Evolutionary conservation across 352 stramenopile species (phyloP), one percentile per base, ranked within the genome.

Genomic region (Phytophthora vignae): DNA sequence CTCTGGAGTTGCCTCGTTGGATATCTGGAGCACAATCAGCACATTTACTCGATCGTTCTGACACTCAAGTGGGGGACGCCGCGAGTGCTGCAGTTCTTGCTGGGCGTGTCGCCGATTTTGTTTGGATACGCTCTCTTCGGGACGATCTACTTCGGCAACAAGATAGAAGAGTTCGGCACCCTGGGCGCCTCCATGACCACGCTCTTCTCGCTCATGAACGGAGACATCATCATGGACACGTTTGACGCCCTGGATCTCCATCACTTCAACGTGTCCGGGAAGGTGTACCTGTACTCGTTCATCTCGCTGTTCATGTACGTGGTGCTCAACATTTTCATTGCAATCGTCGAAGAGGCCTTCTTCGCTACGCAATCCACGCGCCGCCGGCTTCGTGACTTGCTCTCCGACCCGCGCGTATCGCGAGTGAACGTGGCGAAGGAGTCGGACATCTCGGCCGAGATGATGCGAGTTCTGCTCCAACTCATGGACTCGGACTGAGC

Each of bases 251-350:
- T 98, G 58, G 79, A 91, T 44, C 67, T 84, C 19, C 83, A 94
- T 64, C 71, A 84, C 53, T 97, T 91, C 57, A 57, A 48, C 11
- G 31, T 92, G 17, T 83, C 90, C 1, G 90, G 88, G 55, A 91
- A 92, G 53, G 66, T 94, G 57, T 98, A 95, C 57, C 48, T 97
- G 52, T 97, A 96, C 71, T 84, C 86, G 42, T 98, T 98, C 74
- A 94, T 97, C 46, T 80, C 85, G 62, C 74, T 98, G n/a, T 98
- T 97, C 73, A 96, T 97, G 73, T 98, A 98, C 73, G 88, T 97
- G 54, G 92, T 98, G 57, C 81, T 98, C 55, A 98, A 98, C 67
- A 91, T 98, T 60, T 97, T 97, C 64, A 96, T 98, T 31, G 91
- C 90, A 14, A 95, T 98, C 57, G 87, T 97, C 48, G 92, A 98